Base-by-base conservation (phyloP, 2,329 filamentous ascomycete genomes). In the Xylaria polymorpha region DNA sequence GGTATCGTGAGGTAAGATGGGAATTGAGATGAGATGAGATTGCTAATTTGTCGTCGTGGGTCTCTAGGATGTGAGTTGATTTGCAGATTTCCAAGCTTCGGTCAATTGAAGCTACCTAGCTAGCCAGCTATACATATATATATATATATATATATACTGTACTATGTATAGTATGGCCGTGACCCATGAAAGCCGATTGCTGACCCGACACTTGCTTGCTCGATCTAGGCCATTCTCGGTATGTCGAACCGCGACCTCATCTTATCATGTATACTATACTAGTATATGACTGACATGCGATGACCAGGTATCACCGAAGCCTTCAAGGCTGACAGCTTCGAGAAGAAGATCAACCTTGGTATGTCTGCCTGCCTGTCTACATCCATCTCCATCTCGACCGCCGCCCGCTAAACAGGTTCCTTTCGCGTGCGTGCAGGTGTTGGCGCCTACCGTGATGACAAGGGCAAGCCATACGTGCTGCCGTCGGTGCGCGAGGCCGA, bases 271-370 rank as follows among this genome's bases (percentile, higher is more conserved):
- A n/a, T n/a, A n/a, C n/a, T n/a, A n/a, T n/a, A n/a, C n/a, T n/a
- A n/a, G n/a, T n/a, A 25, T 32, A 12, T 29, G 20, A 37, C 37
- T 68, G 65, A 67, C 48, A 59, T 39, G 71, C 60, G 68, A 67
- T 53, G 61, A 25, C 20, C 74, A 91, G 92, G 93, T 81, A 94
- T 99, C 84, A 98, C 96, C 72, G 96, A 99, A 86, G 96, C 96
- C 71, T 99, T 96, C 92, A 99, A 98, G 88, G 94, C 94, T 83
- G 96, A 99, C 82, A 88, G 86, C 78, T 95, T 97, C 83, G 85
- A 90, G 72, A 90, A 97, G 86, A 99, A 98, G 90, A 98, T 99
- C 87, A 98, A 98, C 86, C 86, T 99, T 71, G 96, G 92, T 92
- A 85, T 79, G 87, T 77, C 53, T 65, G 25, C 25, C n/a, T 51